These are phyloP conservation scores for Celoporthe dispersa DNA, from an alignment of 2,329 filamentous ascomycete genomes.

Conservation along the genomic window DNA sequence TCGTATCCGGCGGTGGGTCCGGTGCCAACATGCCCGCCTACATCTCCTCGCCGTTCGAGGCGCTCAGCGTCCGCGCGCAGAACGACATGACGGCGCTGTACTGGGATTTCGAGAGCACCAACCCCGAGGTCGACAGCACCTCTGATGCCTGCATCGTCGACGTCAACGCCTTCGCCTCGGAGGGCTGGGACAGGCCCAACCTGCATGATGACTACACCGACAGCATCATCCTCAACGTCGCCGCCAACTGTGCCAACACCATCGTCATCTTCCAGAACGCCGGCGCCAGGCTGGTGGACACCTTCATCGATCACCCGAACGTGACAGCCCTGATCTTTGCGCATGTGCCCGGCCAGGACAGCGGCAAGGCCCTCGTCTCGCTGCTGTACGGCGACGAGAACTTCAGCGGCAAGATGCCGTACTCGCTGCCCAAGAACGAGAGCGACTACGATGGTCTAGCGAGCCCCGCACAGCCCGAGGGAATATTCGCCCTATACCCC, in stretches of 20 bases:
- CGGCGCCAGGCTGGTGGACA: constrained; percentile 62
- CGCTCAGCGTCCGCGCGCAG: constrained; percentile 51
- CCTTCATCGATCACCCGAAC: constrained; percentile 65
- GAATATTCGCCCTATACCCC: constrained; percentile 55
- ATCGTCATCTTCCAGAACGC: constrained; percentile 70
- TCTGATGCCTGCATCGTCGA: constrained; percentile 71
- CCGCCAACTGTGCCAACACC: constrained; percentile 62
- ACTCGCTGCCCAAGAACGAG: constrained; percentile 60
- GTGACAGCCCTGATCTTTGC: constrained; percentile 67
- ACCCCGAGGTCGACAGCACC: constrained; percentile 49
- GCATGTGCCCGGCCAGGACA: constrained; percentile 67
- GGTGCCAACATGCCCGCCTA: constrained; percentile 50
- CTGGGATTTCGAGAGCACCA: constrained; percentile 55
- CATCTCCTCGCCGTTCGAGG: constrained; percentile 55
- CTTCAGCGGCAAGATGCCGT: constrained; percentile 63
- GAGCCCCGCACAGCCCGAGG: constrained; percentile 46
- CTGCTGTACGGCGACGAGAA: constrained; percentile 62
- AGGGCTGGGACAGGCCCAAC: constrained; percentile 67
- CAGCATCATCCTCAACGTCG: constrained; percentile 59
- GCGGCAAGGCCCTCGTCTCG: constrained; percentile 57
- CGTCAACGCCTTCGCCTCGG: constrained; percentile 70
- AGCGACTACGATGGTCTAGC: constrained; percentile 57
- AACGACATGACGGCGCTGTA: constrained; percentile 58
- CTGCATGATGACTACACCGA: constrained; percentile 71
- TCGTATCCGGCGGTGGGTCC: constrained; percentile 50